Evolutionary conservation across 1,284 basidiomycete species (phyloP), one percentile per base, ranked within the genome.

Genomic region (Ceratobasidium sp.): DNA sequence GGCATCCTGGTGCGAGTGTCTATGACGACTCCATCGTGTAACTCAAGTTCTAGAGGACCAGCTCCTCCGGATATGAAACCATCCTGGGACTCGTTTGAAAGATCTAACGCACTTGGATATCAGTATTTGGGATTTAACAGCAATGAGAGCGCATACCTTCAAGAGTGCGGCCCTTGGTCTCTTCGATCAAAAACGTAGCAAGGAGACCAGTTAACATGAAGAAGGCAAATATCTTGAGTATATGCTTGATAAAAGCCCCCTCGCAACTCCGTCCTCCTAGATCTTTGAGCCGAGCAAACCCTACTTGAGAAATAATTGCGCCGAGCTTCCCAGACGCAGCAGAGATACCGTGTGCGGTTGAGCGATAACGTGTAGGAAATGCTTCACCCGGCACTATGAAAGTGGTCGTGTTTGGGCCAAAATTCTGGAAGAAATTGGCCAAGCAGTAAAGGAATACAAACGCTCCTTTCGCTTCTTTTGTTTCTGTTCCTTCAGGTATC

Each of bases 331-430:
- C 58, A 26, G 86, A 88, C 2, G 91, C 92, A 21, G 93, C 93
- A 21, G 89, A 91, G 79, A 96, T 93, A 80, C 93, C 93, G 80
- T 94, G 92, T 1, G 87, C 90, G 4, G 92, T 93, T 0, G 91
- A 91, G 61, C 92, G 86, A 81, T 93, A 93, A 52, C 93, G 88
- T 1, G 93, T 95, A 1, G 93, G 93, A 89, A 94, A 96, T 32
- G 85, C 87, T 80, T 96, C 92, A 71, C 91, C 92, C 6, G 94
- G 93, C 39, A 95, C 84, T 67, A 76, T 79, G 77, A 87, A 95
- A 1, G 92, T 95, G 0, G 92, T 94, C 0, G 88, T 87, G 81
- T 94, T 94, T 60, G 92, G 90, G 0, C 92, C 92, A 70, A 77
- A 82, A 79, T 83, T 82, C 73, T 83, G 81, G 79, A 83, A 82